Percentiles rank a stretch among this genome's conserved stretches.
phyloP scores from a whole-genome alignment of 371 early-diverging fungal genomes.

The Rhizopus sp. region DNA sequence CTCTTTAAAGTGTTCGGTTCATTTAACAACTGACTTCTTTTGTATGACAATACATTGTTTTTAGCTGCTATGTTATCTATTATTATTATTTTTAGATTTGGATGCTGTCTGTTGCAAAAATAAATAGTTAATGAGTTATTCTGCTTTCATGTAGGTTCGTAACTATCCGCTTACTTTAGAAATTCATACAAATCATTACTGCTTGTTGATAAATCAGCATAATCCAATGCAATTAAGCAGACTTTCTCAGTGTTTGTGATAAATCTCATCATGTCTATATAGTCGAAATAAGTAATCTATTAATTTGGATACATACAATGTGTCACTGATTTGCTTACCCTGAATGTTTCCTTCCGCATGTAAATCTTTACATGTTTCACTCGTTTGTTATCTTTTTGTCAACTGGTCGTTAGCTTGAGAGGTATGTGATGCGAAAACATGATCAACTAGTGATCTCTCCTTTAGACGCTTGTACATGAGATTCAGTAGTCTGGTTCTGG shows the following conservation, averaged over 20 bases:
- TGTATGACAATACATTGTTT: too few relatives aligned
- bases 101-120: too few relatives aligned
- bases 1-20: too few relatives aligned
- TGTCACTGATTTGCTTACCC: slow-evolving; percentile 9
- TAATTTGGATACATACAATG: too few relatives aligned
- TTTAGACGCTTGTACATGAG: too few relatives aligned
- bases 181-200: slow-evolving; percentile 11
- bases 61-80: too few relatives aligned
- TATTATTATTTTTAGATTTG: too few relatives aligned
- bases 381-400: slow-evolving; percentile 7
- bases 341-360: slow-evolving; percentile 14
- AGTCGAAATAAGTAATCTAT: background rate
- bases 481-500: too few relatives aligned
- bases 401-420: slow-evolving; percentile 12
- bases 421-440: slow-evolving; percentile 15
- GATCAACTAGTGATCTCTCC: slow-evolving; percentile 10
- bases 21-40: too few relatives aligned
- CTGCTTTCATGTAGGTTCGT: too few relatives aligned
- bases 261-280: slow-evolving; percentile 14
- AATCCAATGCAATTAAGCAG: slow-evolving; percentile 12
- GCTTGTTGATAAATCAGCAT: slow-evolving; percentile 23
- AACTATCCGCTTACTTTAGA: too few relatives aligned
- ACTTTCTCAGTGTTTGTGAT: slow-evolving; percentile 14
- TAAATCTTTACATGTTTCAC: slow-evolving; percentile 9
- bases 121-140: too few relatives aligned